Conservation (phyloP, 768 basidiomycete species). For the Suillus tomentosus region DNA sequence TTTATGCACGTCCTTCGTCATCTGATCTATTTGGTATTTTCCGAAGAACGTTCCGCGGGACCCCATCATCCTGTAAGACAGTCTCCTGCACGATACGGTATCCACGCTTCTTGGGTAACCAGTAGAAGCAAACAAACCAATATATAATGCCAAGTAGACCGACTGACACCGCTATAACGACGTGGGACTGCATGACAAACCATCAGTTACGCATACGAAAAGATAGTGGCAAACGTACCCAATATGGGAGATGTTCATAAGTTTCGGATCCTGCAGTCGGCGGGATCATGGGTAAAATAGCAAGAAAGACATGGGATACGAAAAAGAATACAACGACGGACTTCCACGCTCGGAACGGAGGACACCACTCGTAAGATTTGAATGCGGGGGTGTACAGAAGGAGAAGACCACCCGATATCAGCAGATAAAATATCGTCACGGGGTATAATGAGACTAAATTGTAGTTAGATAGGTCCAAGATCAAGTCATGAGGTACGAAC, state of each 20-base stretch:
- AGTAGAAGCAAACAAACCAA: constrained; percentile 56
- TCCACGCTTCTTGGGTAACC: constrained; percentile 49
- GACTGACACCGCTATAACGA: constrained; percentile 46
- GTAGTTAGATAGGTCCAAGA: background rate
- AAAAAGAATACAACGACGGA: constrained; percentile 54
- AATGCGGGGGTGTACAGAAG: constrained; percentile 54
- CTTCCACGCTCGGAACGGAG: constrained; percentile 63
- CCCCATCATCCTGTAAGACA: constrained; percentile 56
- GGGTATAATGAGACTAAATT: constrained; percentile 59
- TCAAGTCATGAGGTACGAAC: constrained; percentile 38
- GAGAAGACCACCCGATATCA: constrained; percentile 63
- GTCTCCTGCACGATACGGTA: constrained; percentile 52
- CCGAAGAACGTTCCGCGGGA: constrained; percentile 54
- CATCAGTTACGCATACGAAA: background rate
- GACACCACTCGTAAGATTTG: constrained; percentile 54
- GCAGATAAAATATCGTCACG: constrained; percentile 54
- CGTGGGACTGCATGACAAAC: constrained; percentile 45
- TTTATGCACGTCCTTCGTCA: background rate
- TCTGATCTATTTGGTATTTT: constrained; percentile 31
- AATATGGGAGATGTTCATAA: constrained; percentile 67
- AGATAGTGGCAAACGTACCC: constrained; percentile 44
- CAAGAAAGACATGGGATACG: constrained; percentile 64
- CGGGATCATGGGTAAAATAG: constrained; percentile 64
- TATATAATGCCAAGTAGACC: constrained; percentile 53
- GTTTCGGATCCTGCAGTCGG: constrained; percentile 51